Conservation (phyloP, 768 basidiomycete genomes). For the Cystobasidiopsis lactophilus region DNA sequence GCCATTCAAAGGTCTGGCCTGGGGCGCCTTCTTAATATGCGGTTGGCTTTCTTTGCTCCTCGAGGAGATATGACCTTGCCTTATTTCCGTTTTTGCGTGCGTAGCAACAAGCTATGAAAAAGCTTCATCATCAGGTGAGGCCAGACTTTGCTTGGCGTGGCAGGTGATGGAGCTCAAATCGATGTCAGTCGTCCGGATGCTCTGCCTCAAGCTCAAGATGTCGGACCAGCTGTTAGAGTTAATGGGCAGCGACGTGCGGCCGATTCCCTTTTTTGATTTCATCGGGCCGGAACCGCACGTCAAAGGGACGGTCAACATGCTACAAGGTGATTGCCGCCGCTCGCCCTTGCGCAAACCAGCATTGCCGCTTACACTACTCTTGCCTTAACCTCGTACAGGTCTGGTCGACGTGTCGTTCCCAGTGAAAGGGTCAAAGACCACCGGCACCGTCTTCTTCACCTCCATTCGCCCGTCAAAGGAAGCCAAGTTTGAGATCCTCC, state of each 20-base stretch:
- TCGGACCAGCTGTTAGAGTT: neutral
- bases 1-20: neutral
- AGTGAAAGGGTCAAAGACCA: neutral
- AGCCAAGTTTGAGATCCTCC: neutral
- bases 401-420: constrained; percentile 1
- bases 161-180: neutral
- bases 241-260: neutral
- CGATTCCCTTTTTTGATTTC: neutral
- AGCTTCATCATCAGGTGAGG: constrained; percentile 1
- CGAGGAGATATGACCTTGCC: neutral
- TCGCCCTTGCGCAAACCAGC: neutral
- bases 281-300: neutral
- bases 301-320: neutral
- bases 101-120: neutral
- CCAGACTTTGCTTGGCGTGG: neutral
- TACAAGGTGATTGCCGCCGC: neutral
- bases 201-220: neutral
- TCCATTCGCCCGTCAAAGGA: neutral
- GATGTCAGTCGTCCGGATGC: neutral
- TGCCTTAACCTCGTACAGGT: neutral
- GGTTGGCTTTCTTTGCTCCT: neutral
- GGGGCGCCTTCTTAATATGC: neutral
- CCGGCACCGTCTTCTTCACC: neutral
- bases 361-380: neutral
- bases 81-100: no score